Conservation (phyloP, 192 early-diverging fungal genomes). For the Coemansia sp. region DNA sequence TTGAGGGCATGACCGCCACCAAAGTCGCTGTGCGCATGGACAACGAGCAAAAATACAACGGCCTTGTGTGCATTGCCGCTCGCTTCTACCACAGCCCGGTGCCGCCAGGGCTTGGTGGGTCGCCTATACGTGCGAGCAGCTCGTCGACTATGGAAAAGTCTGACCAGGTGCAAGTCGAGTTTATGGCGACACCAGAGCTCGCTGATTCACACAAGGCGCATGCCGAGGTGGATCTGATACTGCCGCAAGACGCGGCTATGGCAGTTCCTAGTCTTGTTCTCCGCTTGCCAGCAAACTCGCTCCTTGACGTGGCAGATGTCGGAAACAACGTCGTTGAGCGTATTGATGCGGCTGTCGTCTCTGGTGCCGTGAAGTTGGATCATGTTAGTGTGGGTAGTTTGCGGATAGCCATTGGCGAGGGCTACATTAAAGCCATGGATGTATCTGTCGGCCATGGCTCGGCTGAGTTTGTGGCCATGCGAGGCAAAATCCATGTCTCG, state of each 20-base stretch:
- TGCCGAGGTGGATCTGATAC: neutral
- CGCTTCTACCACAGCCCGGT: neutral
- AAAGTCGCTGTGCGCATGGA: constrained; percentile 13
- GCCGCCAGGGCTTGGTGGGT: neutral
- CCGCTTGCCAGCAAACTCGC: constrained; percentile 25
- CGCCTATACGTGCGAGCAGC: neutral
- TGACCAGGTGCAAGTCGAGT: neutral
- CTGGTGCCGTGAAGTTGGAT: constrained; percentile 9
- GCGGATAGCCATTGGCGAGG: constrained; percentile 26
- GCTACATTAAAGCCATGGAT: constrained; percentile 8
- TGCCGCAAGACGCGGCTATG: neutral
- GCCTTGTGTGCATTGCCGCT: constrained; percentile 4
- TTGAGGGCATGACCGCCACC: constrained; percentile 5
- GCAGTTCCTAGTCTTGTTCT: constrained; percentile 12
- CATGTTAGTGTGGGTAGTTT: neutral
- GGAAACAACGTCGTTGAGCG: neutral
- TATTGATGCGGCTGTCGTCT: constrained; percentile 27
- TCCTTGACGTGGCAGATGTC: constrained; percentile 5
- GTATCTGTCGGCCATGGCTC: neutral
- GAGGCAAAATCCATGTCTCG: constrained; percentile 7
- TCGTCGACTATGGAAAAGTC: neutral
- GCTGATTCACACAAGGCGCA: neutral
- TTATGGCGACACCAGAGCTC: neutral
- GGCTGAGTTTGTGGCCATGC: constrained; percentile 23
- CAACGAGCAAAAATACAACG: neutral